Conservation (phyloP, 306 rosid genomes). For the Gastrolobium bilobum region DNA sequence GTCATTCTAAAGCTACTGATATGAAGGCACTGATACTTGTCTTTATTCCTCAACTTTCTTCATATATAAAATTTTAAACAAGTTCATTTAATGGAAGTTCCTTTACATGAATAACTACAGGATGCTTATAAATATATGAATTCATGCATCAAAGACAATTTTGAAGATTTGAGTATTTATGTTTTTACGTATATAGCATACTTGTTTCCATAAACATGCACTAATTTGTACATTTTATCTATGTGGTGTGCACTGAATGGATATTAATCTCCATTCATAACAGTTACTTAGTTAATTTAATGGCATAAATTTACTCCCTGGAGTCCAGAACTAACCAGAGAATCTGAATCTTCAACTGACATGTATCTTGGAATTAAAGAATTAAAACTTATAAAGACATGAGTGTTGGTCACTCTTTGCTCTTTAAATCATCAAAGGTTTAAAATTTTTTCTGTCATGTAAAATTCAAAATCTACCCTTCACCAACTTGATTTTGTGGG, state of each 20-base stretch:
- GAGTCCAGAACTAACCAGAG: background rate
- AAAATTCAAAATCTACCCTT: background rate
- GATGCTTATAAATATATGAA: background rate
- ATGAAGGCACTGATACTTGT: slow-evolving; percentile 9
- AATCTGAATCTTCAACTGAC: background rate
- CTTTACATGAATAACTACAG: background rate
- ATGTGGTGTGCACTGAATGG: background rate
- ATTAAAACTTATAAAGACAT: slow-evolving; percentile 13
- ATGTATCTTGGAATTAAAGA: slow-evolving; percentile 4
- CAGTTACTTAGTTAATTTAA: background rate
- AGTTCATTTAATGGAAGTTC: background rate
- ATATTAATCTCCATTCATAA: slow-evolving; percentile 5
- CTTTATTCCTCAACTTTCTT: slow-evolving; percentile 9
- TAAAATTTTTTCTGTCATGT: background rate
- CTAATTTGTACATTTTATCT: background rate
- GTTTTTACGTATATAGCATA: background rate
- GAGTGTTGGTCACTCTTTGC: background rate
- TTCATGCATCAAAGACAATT: background rate
- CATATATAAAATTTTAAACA: background rate
- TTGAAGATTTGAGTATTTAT: background rate
- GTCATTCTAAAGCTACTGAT: background rate
- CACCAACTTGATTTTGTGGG: background rate
- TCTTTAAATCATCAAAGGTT: background rate
- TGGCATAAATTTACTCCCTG: background rate
- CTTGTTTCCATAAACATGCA: slow-evolving; percentile 7